Percentiles rank a stretch among this genome's conserved stretches.
Conservation (phyloP, 495 filamentous ascomycete species). For the Penicillium dipodomyicola region DNA sequence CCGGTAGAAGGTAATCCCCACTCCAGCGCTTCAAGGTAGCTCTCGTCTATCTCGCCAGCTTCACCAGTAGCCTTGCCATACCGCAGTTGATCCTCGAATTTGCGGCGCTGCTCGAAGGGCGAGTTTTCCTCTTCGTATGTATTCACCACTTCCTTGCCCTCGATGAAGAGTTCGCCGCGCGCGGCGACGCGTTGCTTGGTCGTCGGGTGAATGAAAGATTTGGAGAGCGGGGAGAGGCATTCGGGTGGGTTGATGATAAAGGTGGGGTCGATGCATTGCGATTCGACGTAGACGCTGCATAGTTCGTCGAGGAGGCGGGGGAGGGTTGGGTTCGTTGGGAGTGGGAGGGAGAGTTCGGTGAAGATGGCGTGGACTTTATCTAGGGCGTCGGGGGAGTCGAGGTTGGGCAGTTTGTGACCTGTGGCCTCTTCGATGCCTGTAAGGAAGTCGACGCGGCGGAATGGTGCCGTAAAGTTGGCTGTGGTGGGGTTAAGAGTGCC, state of each 20-base stretch:
- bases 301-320: conserved; percentile 84
- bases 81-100: conserved; percentile 65
- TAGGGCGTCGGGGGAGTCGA: conserved; percentile 54
- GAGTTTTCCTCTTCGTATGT: conserved; percentile 98
- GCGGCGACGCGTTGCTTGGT: conserved; percentile 71
- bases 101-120: conserved; percentile 79
- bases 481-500: conserved; percentile 51
- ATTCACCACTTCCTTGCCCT: conserved; percentile 79
- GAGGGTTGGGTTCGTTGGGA: conserved; percentile 58
- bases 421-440: conserved; percentile 68
- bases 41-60: conserved; percentile 65
- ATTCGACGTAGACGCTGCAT: conserved; percentile 72
- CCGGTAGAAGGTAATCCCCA: conserved; percentile 90
- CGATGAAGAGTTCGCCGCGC: conserved; percentile 84
- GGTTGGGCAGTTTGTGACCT: conserved; percentile 64
- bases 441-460: conserved; percentile 74
- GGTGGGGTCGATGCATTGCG: conserved; percentile 65
- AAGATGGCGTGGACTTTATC: conserved; percentile 58
- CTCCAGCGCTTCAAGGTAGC: conserved; percentile 77
- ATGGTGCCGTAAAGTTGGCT: conserved; percentile 58
- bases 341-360: conserved; percentile 46
- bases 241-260: conserved; percentile 92
- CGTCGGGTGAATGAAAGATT: conserved; percentile 64
- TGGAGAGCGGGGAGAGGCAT: conserved; percentile 87
- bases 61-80: conserved; percentile 40